Conservation (phyloP, 2,329 filamentous ascomycete species). For the Pseudopyrenochaeta lycopersici region DNA sequence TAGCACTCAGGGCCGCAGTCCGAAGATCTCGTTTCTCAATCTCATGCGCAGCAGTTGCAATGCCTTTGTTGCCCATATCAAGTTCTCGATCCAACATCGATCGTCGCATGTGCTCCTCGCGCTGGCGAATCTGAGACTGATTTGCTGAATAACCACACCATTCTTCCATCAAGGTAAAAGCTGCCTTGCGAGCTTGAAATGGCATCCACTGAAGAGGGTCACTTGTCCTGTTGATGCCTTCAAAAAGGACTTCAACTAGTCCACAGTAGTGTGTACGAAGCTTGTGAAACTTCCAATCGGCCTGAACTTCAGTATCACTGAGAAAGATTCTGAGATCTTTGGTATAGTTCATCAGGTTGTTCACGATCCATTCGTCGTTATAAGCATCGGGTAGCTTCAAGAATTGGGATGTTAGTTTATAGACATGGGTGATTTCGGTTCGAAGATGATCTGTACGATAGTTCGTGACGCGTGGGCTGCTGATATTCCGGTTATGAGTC, state of each 20-base stretch:
- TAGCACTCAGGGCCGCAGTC: conserved; percentile 89
- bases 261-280: conserved; percentile 93
- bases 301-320: conserved; percentile 93
- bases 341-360: conserved; percentile 86
- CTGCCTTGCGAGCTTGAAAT: conserved; percentile 93
- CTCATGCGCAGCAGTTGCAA: conserved; percentile 88
- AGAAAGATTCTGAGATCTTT: conserved; percentile 94
- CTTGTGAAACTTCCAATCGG: conserved; percentile 93
- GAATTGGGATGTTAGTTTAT: conserved; percentile 92
- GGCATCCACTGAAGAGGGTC: conserved; percentile 95
- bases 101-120: conserved; percentile 88
- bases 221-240: conserved; percentile 84
- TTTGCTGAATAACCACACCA: conserved; percentile 99
- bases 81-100: conserved; percentile 81
- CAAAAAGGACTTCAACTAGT: conserved; percentile 89
- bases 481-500: conserved; percentile 81
- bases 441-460: conserved; percentile 85
- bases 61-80: conserved; percentile 76
- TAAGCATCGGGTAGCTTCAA: conserved; percentile 80
- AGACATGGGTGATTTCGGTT: conserved; percentile 95
- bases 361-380: conserved; percentile 88
- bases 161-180: conserved; percentile 96
- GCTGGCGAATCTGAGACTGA: conserved; percentile 78
- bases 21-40: conserved; percentile 95
- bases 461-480: conserved; percentile 77